Conservation (phyloP, 129 eudicot genomes). For the Logfia minima region DNA sequence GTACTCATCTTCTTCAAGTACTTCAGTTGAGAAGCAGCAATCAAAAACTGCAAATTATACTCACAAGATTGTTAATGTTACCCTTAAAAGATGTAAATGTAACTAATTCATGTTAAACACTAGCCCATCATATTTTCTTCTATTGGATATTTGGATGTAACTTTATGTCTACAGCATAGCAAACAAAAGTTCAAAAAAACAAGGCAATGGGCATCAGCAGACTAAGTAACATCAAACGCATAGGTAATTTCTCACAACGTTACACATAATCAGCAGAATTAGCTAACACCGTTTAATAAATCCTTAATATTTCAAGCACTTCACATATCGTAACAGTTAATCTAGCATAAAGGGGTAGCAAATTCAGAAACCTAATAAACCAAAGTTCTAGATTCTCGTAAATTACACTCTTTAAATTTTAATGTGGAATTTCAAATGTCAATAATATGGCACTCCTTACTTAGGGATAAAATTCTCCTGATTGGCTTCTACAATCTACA, state of each 20-base stretch:
- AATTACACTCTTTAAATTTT: constrained; percentile 3
- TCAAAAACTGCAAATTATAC: constrained; percentile 55
- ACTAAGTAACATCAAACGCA: background rate
- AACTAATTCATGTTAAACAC: constrained; percentile 12
- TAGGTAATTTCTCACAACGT: background rate
- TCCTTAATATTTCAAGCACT: constrained; percentile 1
- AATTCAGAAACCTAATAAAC: background rate
- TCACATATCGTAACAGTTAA: background rate
- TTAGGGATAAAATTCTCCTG: background rate
- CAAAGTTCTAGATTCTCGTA: constrained; percentile 12
- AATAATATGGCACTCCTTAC: constrained; percentile 3
- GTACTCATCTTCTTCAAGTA: constrained; percentile 54
- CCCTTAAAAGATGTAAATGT: background rate
- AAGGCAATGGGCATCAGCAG: constrained; percentile 1
- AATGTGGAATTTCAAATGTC: constrained; percentile 14
- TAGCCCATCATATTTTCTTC: constrained; percentile 3
- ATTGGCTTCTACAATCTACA: background rate
- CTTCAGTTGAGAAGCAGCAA: constrained; percentile 63
- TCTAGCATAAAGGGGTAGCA: background rate
- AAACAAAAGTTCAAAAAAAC: background rate
- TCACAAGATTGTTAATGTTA: background rate
- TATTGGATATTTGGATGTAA: background rate
- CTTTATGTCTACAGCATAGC: background rate
- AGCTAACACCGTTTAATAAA: background rate
- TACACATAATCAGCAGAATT: background rate